Conservation (phyloP, 768 basidiomycete genomes). For the Rubroboletus satanas region DNA sequence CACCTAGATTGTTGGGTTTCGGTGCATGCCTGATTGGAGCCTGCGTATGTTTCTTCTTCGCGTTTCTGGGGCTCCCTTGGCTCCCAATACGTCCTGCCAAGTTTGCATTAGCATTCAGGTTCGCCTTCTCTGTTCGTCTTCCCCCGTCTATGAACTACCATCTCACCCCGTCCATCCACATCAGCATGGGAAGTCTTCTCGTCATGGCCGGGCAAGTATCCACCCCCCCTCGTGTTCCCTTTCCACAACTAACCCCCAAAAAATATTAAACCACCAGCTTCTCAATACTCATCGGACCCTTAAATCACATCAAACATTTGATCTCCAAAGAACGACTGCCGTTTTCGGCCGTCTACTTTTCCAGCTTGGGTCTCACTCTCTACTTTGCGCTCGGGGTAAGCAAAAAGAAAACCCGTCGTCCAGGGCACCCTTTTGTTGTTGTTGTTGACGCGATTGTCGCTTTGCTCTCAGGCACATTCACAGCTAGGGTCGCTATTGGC, state of each 20-base stretch:
- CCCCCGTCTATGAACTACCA: not conserved
- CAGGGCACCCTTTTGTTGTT: not conserved
- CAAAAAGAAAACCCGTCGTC: not conserved
- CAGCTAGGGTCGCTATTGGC: constrained; percentile 83
- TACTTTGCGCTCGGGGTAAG: constrained; percentile 86
- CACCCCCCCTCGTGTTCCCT: not conserved
- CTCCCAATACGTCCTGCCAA: constrained; percentile 77
- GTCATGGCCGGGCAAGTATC: constrained; percentile 88
- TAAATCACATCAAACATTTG: constrained; percentile 90
- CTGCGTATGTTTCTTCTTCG: constrained; percentile 87
- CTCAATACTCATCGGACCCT: constrained; percentile 81
- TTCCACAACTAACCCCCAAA: not conserved
- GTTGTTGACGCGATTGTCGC: not conserved
- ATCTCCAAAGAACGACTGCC: constrained; percentile 78
- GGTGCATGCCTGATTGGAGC: constrained; percentile 86
- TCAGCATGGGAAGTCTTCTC: constrained; percentile 79
- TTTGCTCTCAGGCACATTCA: constrained; percentile 60
- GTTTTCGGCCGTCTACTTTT: constrained; percentile 80
- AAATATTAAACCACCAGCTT: constrained; percentile 43
- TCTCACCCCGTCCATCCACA: not conserved
- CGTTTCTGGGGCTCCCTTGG: constrained; percentile 75
- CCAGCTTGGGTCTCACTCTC: constrained; percentile 78
- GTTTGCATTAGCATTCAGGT: constrained; percentile 89
- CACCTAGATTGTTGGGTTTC: constrained; percentile 80
- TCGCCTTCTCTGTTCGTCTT: not conserved